Evolutionary conservation across 140 eudicot genomes (phyloP).

Genomic region (Senecio squalidus): DNA sequence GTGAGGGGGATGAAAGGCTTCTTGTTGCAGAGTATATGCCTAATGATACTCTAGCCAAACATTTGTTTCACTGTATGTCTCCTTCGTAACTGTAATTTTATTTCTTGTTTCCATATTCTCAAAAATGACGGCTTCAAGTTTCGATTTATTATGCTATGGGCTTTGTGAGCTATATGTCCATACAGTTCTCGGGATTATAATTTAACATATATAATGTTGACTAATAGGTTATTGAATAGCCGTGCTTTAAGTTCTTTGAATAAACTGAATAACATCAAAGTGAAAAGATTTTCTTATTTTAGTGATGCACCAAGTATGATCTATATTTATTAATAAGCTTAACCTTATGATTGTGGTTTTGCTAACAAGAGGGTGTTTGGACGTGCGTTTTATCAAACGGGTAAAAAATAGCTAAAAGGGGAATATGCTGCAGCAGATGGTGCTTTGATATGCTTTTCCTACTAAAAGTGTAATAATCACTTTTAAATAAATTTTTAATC

Average conservation of each 20-base stretch:
- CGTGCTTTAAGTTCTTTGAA: background rate
- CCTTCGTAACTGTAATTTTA: background rate
- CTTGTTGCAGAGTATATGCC: conserved; percentile 86
- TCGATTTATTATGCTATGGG: background rate
- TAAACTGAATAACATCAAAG: no score
- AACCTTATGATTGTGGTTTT: background rate
- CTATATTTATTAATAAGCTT: background rate
- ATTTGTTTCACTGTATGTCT: conserved; percentile 62
- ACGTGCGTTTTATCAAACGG: background rate
- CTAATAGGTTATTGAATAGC: background rate
- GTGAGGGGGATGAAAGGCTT: conserved; percentile 80
- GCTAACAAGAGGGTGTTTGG: background rate
- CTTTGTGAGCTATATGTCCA: background rate
- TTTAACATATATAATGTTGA: background rate
- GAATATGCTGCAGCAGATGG: background rate
- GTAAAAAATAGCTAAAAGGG: background rate
- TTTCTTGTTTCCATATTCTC: conserved; percentile 2
- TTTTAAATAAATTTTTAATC: background rate
- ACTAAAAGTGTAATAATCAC: background rate
- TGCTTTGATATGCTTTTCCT: background rate
- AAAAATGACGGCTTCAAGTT: background rate
- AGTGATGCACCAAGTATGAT: background rate
- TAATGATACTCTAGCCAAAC: conserved; percentile 70
- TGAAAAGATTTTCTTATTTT: no score
- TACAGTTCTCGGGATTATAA: background rate